Percentiles rank a stretch among this genome's conserved stretches.
Evolutionary conservation across 2,329 filamentous ascomycete genomes (phyloP).

Genomic region (Botrytis porri): DNA sequence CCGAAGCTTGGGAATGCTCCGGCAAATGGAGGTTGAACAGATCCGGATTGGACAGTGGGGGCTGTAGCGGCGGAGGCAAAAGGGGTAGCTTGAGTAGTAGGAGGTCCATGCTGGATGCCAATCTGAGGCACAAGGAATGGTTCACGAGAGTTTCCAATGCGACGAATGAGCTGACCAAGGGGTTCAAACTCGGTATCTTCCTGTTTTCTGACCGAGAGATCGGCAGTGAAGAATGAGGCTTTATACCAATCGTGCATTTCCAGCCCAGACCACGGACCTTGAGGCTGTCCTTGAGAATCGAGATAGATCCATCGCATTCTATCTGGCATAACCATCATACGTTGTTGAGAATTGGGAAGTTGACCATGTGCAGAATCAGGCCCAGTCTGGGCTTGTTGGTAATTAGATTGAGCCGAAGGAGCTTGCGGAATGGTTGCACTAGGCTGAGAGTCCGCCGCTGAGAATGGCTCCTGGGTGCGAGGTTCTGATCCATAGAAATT

Average conservation of each 20-base stretch:
- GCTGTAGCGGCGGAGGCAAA: constrained; percentile 40
- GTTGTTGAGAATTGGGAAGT: constrained; percentile 65
- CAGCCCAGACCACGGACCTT: constrained; percentile 91
- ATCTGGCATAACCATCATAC: constrained; percentile 98
- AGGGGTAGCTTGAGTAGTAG: constrained; percentile 46
- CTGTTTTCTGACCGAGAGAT: constrained; percentile 89
- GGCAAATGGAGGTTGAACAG: constrained; percentile 82
- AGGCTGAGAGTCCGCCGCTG: constrained; percentile 32
- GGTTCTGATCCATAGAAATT: constrained; percentile 48
- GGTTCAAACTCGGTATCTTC: constrained; percentile 95
- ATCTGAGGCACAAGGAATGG: constrained; percentile 98
- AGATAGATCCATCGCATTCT: constrained; percentile 98
- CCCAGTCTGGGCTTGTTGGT: constrained; percentile 36
- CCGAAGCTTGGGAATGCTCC: constrained; percentile 95
- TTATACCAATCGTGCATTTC: constrained; percentile 99
- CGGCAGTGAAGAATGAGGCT: constrained; percentile 93
- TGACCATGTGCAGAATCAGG: constrained; percentile 60
- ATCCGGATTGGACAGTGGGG: constrained; percentile 52
- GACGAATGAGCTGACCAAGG: constrained; percentile 86
- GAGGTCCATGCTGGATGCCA: constrained; percentile 83
- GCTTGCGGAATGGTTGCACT: constrained; percentile 31
- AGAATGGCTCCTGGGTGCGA: constrained; percentile 31
- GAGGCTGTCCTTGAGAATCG: constrained; percentile 86
- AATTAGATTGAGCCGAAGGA: constrained; percentile 32
- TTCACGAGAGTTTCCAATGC: constrained; percentile 95